Evolutionary conservation across 2,329 filamentous ascomycete genomes (phyloP).

Genomic region (Monosporascus sp.): DNA sequence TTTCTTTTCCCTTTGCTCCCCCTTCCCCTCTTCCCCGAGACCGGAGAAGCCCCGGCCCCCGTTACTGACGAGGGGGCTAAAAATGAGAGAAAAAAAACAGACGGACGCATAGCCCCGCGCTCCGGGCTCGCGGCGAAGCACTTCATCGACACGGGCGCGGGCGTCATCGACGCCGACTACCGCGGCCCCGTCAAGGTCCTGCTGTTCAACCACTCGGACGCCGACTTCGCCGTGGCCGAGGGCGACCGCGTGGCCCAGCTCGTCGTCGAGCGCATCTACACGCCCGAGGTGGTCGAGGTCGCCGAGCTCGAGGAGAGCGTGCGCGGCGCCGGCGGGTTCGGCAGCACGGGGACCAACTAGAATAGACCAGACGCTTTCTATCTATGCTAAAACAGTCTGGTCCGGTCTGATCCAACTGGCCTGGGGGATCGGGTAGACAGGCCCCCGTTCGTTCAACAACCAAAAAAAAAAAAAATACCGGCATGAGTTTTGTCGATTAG

Average conservation of each 20-base stretch:
- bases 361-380: not conserved
- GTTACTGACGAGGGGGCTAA: too few relatives aligned
- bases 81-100: conserved; percentile 34
- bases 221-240: conserved; percentile 73
- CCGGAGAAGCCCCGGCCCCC: conserved; percentile 1
- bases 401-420: too few relatives aligned
- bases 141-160: conserved; percentile 92
- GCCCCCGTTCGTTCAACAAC: too few relatives aligned
- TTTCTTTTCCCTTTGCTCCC: not conserved
- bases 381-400: too few relatives aligned
- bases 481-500: too few relatives aligned
- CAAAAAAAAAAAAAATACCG: too few relatives aligned
- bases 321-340: conserved; percentile 84
- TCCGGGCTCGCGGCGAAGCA: conserved; percentile 91
- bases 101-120: conserved; percentile 84
- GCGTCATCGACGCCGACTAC: conserved; percentile 97
- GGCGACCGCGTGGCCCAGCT: conserved; percentile 93
- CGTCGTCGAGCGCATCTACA: conserved; percentile 89
- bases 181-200: conserved; percentile 89
- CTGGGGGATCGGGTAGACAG: too few relatives aligned
- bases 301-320: conserved; percentile 85
- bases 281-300: conserved; percentile 86
- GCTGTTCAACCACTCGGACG: conserved; percentile 85
- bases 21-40: not conserved
- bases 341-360: conserved; percentile 64